A percentile compares a stretch with the other conserved stretches of the same genome.
Conservation (phyloP, 371 early-diverging fungal genomes). For the Mortierella sp. region DNA sequence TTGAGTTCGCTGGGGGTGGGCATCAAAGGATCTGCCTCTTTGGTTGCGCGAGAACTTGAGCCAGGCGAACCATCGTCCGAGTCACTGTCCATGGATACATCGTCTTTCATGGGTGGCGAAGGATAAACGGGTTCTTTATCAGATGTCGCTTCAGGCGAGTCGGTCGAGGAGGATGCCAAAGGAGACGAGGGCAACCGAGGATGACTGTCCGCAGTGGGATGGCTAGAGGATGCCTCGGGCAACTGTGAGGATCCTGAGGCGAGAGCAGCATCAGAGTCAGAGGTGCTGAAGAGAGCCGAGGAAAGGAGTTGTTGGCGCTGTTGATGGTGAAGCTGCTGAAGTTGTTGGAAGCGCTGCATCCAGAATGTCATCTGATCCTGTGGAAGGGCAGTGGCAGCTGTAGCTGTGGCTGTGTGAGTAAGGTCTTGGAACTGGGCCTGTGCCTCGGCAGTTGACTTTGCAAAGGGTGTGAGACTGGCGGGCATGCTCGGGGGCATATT, state of each 20-base stretch:
- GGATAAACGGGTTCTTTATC: conserved; percentile 22
- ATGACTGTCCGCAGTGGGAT: neutral
- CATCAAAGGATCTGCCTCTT: conserved; percentile 5
- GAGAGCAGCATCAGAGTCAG: neutral
- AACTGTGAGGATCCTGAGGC: neutral
- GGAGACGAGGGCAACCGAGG: conserved; percentile 22
- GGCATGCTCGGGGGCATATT: conserved; percentile 49
- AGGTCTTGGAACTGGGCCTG: conserved; percentile 14
- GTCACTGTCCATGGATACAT: conserved; percentile 32
- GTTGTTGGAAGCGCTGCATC: conserved; percentile 42
- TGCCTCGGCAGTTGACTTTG: neutral
- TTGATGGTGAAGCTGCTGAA: conserved; percentile 34
- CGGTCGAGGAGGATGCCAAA: conserved; percentile 7
- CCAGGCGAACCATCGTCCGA: conserved; percentile 10
- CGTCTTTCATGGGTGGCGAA: conserved; percentile 33
- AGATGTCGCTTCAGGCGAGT: conserved; percentile 4
- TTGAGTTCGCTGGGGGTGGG: conserved; percentile 51
- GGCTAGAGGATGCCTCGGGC: neutral
- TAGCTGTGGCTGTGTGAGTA: conserved; percentile 12
- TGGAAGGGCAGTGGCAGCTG: conserved; percentile 4
- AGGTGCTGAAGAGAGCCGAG: conserved; percentile 15
- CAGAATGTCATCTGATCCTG: conserved; percentile 24
- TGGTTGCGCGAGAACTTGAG: neutral
- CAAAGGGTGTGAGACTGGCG: neutral
- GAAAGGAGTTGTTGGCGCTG: conserved; percentile 39